phyloP scores from a whole-genome alignment of 768 basidiomycete species.

The Phylloporus arenicola region DNA sequence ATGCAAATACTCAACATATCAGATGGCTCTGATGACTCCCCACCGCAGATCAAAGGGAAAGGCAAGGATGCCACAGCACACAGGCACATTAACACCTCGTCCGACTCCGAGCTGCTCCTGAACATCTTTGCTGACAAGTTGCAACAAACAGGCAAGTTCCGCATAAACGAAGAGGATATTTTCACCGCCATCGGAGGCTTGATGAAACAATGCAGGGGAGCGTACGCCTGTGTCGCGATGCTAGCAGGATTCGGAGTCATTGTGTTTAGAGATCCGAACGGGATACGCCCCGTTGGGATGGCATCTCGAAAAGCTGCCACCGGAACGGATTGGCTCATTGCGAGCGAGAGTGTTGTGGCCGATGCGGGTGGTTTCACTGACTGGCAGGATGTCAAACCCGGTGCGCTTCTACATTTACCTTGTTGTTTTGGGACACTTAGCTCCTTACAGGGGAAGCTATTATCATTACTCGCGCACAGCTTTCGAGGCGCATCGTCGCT shows the following conservation, averaged over 20 bases:
- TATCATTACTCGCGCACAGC: constrained; percentile 81
- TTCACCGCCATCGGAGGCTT: constrained; percentile 89
- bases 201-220: constrained; percentile 85
- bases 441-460: constrained; percentile 75
- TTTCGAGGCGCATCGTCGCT: constrained; percentile 71
- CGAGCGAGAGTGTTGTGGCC: constrained; percentile 94
- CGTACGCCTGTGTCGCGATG: constrained; percentile 98
- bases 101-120: constrained; percentile 93
- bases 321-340: constrained; percentile 82
- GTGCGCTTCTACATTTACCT: constrained; percentile 35
- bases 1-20: too few species aligned
- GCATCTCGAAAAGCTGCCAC: constrained; percentile 55
- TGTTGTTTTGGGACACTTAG: neutral
- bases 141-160: constrained; percentile 97
- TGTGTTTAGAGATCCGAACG: constrained; percentile 96
- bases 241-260: constrained; percentile 97
- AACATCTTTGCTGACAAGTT: constrained; percentile 98
- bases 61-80: constrained; percentile 95
- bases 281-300: constrained; percentile 90
- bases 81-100: constrained; percentile 97
- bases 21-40: too few species aligned
- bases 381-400: constrained; percentile 92
- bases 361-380: constrained; percentile 88
- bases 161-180: constrained; percentile 99
- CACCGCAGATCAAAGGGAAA: too few species aligned